Base-by-base conservation (phyloP, 352 stramenopile genomes). In the Globisporangium perplexum region DNA sequence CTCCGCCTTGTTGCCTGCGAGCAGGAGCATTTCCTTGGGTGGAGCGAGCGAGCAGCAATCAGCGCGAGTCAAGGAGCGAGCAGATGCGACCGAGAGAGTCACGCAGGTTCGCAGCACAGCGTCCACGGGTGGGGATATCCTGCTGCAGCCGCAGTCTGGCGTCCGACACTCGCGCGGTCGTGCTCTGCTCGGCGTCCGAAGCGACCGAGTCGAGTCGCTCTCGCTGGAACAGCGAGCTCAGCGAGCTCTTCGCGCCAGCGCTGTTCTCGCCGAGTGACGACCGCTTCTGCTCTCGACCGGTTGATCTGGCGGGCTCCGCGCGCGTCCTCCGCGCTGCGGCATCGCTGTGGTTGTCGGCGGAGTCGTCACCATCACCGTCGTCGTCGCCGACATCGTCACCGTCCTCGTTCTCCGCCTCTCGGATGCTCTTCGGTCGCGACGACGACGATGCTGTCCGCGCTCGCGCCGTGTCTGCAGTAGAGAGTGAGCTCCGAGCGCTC, bases 21-120 rank as follows among this genome's bases (percentile, higher is more conserved):
- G 56, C 58, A 83, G 59, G 43, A 90, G 59, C 74, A 88, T 85
- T 54, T 88, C 77, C 50, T 85, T 88, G 17, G 71, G 62, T 69
- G 28, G 35, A 43, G 24, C n/a, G n/a, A 48, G 26, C 33, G 20
- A 31, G 31, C 22, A 24, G 43, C 7, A 51, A 3, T 39, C 24
- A 31, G 7, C 17, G 3, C 7, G 38, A 35, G 20, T 28, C 17
- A 62, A 65, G 54, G 59, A 58, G 7, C 33, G 12, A 17, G n/a
- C 12, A 17, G 11, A 17, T 6, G 26, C 24, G n/a, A 23, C 20
- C 4, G 15, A 2, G 46, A 23, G 12, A 43, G 14, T 10, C 18
- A 52, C 15, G 28, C 46, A 44, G 33, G 7, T 26, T 17, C 4
- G 10, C 7, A 38, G 6, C 39, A 11, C 5, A 22, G 12, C 46